phyloP scores from a whole-genome alignment of 768 basidiomycete genomes.

The Russula compacta region DNA sequence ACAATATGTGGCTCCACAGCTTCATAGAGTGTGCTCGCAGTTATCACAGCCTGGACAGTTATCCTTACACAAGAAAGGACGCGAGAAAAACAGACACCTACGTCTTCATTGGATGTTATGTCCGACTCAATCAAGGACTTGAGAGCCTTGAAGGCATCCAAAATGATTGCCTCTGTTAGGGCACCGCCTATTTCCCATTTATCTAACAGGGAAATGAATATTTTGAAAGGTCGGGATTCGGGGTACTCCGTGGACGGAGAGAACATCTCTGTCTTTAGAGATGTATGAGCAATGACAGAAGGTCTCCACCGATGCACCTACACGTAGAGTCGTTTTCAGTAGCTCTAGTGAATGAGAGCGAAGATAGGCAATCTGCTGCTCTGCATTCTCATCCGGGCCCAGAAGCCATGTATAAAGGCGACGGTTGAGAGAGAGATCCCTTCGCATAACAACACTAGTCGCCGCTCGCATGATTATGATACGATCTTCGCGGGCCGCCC shows the following conservation, averaged over 20 bases:
- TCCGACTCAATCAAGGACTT: constrained; percentile 44
- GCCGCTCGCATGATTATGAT: constrained; percentile 81
- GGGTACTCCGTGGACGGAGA: constrained; percentile 62
- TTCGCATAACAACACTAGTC: constrained; percentile 78
- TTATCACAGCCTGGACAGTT: constrained; percentile 53
- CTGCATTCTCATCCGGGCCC: constrained; percentile 69
- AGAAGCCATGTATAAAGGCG: constrained; percentile 90
- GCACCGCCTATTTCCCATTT: constrained; percentile 92
- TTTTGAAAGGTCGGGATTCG: constrained; percentile 84
- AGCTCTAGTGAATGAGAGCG: constrained; percentile 62
- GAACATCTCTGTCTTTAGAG: constrained; percentile 63
- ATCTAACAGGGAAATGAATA: constrained; percentile 89
- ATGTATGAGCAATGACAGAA: neutral
- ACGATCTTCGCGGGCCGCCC: constrained; percentile 63
- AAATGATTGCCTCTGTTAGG: constrained; percentile 68
- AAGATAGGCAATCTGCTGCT: constrained; percentile 67
- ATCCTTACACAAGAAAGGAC: neutral
- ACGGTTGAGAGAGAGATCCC: constrained; percentile 88
- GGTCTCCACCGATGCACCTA: constrained; percentile 23
- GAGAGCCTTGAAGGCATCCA: constrained; percentile 72
- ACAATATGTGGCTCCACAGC: constrained; percentile 82
- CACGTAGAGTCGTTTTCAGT: constrained; percentile 61
- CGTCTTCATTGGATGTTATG: constrained; percentile 52
- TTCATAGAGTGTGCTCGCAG: constrained; percentile 84
- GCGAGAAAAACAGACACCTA: constrained; percentile 26